Evolutionary conservation across 2,329 filamentous ascomycete genomes (phyloP).

Genomic region (Cladosporium phlei): DNA sequence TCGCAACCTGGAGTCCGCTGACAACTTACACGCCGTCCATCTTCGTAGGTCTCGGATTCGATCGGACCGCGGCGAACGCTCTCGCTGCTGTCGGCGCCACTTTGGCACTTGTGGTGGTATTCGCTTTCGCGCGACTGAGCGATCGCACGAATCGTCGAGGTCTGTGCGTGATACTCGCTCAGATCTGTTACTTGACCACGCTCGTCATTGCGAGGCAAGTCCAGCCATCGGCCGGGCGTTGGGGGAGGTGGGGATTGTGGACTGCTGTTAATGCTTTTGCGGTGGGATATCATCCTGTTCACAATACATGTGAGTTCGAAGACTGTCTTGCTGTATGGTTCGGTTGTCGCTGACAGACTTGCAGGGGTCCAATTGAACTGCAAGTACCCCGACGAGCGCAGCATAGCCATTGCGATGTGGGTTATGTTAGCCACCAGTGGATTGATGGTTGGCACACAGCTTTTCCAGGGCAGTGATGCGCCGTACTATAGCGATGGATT

Average conservation of each 20-base stretch:
- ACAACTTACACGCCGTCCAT: slow-evolving; percentile 50
- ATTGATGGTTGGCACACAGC: slow-evolving; percentile 49
- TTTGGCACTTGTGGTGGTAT: slow-evolving; percentile 45
- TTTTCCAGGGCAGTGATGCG: slow-evolving; percentile 42
- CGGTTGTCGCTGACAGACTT: neutral
- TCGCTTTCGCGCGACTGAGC: slow-evolving; percentile 47
- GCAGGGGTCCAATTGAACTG: slow-evolving; percentile 6
- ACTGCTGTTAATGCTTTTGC: slow-evolving; percentile 49
- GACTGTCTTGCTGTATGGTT: slow-evolving; percentile 29
- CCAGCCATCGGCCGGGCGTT: slow-evolving; percentile 44
- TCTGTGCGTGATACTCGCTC: slow-evolving; percentile 41
- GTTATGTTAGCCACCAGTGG: slow-evolving; percentile 51
- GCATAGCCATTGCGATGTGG: slow-evolving; percentile 35
- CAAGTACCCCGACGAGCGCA: neutral
- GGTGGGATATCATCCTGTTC: slow-evolving; percentile 51
- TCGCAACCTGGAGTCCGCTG: slow-evolving; percentile 50
- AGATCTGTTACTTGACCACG: slow-evolving; percentile 43
- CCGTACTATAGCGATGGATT: slow-evolving; percentile 32
- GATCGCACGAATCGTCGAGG: slow-evolving; percentile 45
- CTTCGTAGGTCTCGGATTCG: slow-evolving; percentile 37
- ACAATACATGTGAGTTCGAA: slow-evolving; percentile 44
- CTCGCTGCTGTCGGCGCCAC: slow-evolving; percentile 40
- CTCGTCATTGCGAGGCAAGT: slow-evolving; percentile 40
- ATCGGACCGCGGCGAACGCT: slow-evolving; percentile 44
- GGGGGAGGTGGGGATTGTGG: slow-evolving; percentile 50